Conservation (phyloP, 2,329 filamentous ascomycete genomes). For the Trichoderma brevicompactum region DNA sequence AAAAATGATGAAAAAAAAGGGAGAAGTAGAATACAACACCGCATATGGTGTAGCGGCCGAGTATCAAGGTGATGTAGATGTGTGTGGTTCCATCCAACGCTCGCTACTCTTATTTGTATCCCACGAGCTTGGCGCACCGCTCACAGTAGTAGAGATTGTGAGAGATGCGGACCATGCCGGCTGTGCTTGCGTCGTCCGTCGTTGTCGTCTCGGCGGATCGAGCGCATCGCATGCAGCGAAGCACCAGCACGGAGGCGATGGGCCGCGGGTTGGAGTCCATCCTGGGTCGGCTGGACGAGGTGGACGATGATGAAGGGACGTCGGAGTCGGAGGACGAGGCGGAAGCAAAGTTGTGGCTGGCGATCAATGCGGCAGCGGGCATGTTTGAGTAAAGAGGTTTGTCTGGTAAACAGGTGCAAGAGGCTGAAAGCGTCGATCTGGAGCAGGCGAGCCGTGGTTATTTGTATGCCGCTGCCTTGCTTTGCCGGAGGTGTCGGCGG, state of each 20-base stretch:
- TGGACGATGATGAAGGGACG: slow-evolving; percentile 42
- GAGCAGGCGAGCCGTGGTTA: slow-evolving; percentile 2
- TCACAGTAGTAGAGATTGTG: slow-evolving; percentile 70
- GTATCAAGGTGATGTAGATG: too few relatives aligned
- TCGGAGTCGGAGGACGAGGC: slow-evolving; percentile 49
- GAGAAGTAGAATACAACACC: background rate
- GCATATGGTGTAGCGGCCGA: background rate
- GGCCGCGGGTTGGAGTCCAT: slow-evolving; percentile 54
- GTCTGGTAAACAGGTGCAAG: background rate
- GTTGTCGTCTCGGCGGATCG: slow-evolving; percentile 64
- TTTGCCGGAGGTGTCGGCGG: slow-evolving; percentile 6
- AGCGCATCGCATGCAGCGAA: slow-evolving; percentile 67
- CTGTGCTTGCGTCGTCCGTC: slow-evolving; percentile 61
- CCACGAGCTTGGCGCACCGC: slow-evolving; percentile 65
- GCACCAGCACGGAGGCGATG: slow-evolving; percentile 60
- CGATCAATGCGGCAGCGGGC: slow-evolving; percentile 26
- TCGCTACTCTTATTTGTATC: slow-evolving; percentile 59
- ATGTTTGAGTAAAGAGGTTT: background rate
- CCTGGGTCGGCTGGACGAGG: slow-evolving; percentile 45
- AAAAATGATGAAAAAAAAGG: background rate
- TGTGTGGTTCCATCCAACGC: background rate
- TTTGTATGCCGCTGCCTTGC: slow-evolving; percentile 12
- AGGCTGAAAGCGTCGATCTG: background rate
- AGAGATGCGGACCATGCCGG: slow-evolving; percentile 67
- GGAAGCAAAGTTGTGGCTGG: slow-evolving; percentile 35